Evolutionary conservation across 2,329 filamentous ascomycete genomes (phyloP).

Genomic region (Alternaria angustiovoidea): DNA sequence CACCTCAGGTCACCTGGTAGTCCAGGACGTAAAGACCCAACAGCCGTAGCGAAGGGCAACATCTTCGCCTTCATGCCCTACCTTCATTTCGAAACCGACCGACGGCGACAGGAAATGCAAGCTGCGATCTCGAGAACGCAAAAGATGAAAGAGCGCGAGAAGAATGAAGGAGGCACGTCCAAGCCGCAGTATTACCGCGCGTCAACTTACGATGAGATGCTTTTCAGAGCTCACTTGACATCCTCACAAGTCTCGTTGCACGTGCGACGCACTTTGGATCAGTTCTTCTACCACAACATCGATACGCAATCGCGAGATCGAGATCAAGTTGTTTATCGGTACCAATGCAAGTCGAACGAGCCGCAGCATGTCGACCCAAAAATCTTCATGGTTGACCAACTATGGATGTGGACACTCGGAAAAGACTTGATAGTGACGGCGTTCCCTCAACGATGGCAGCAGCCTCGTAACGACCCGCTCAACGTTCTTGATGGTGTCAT

Average conservation of each 20-base stretch:
- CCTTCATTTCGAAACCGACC: constrained; percentile 69
- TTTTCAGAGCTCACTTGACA: constrained; percentile 59
- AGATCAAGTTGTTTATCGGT: constrained; percentile 72
- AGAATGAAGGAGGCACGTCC: constrained; percentile 19
- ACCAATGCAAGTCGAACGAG: constrained; percentile 54
- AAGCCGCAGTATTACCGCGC: constrained; percentile 34
- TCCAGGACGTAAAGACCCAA: constrained; percentile 45
- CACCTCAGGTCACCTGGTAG: constrained; percentile 47
- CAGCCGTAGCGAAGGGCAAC: constrained; percentile 44
- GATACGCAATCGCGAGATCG: constrained; percentile 67
- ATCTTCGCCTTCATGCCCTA: constrained; percentile 68
- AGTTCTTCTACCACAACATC: constrained; percentile 72
- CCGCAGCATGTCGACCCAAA: constrained; percentile 59
- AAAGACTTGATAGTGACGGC: constrained; percentile 67
- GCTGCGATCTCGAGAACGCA: constrained; percentile 57
- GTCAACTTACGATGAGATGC: constrained; percentile 54
- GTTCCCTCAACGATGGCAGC: constrained; percentile 66
- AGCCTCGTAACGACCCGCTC: constrained; percentile 68
- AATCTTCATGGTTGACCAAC: constrained; percentile 73
- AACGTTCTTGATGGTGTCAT: constrained; percentile 71
- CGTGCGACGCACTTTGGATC: constrained; percentile 69
- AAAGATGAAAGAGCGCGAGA: constrained; percentile 29
- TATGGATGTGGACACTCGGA: constrained; percentile 71
- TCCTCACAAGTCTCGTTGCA: constrained; percentile 61
- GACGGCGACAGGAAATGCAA: constrained; percentile 64